phyloP scores from a whole-genome alignment of 2,329 filamentous ascomycete genomes.

The Penicillium vulpinum region DNA sequence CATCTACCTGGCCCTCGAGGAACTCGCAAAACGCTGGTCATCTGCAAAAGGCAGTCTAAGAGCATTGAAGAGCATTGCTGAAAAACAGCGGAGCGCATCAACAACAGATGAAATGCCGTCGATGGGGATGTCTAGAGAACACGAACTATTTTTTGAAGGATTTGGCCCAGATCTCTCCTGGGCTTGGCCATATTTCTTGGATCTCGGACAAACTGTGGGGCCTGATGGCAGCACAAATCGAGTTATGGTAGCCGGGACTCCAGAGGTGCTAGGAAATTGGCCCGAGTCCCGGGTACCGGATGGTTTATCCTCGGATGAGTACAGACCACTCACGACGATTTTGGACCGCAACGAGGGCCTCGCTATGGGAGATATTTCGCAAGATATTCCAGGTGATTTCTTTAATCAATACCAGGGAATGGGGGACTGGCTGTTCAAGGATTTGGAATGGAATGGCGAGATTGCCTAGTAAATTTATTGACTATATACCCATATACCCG shows the following conservation, averaged over 20 bases:
- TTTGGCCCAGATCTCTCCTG: slow-evolving; percentile 30
- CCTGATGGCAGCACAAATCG: neutral
- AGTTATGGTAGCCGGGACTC: neutral
- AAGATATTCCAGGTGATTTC: slow-evolving; percentile 15
- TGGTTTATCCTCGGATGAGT: slow-evolving; percentile 15
- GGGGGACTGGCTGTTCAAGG: slow-evolving; percentile 32
- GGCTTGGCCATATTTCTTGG: slow-evolving; percentile 25
- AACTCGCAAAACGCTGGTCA: slow-evolving; percentile 31
- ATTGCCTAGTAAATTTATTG: slow-evolving; percentile 2
- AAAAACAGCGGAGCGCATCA: slow-evolving; percentile 14
- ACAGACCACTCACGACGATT: slow-evolving; percentile 25
- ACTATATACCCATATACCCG: neutral
- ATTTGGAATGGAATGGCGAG: slow-evolving; percentile 28
- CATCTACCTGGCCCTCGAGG: slow-evolving; percentile 28
- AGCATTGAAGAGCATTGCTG: slow-evolving; percentile 27
- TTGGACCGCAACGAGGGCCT: slow-evolving; percentile 22
- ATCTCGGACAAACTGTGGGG: neutral
- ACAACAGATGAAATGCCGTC: neutral
- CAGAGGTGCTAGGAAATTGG: neutral
- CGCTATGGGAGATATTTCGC: slow-evolving; percentile 9
- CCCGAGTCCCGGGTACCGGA: slow-evolving; percentile 20
- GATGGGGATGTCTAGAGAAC: slow-evolving; percentile 18
- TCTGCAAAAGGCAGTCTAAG: slow-evolving; percentile 29
- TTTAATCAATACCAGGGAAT: slow-evolving; percentile 31
- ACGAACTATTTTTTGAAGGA: slow-evolving; percentile 24